Percentiles rank a stretch among this genome's conserved stretches.
Evolutionary conservation across 2,329 filamentous ascomycete species (phyloP).

Genomic region (Colletotrichum noveboracense): DNA sequence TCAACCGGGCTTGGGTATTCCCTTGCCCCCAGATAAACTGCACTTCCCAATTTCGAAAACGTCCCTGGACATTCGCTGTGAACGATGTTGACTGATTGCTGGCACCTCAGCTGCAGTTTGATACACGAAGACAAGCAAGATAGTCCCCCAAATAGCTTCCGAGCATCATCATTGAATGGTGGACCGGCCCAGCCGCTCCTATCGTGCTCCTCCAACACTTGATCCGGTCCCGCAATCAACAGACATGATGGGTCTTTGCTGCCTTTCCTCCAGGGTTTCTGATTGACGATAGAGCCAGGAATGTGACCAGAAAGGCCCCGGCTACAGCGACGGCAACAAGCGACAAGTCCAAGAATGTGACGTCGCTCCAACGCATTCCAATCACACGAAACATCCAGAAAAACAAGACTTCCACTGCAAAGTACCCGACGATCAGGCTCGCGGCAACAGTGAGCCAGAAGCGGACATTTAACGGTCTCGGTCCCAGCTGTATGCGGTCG

Average conservation of each 20-base stretch:
- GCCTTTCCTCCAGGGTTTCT: background rate
- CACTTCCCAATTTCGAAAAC: background rate
- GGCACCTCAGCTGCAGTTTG: background rate
- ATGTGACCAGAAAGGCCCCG: background rate
- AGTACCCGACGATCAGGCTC: background rate
- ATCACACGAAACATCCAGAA: background rate
- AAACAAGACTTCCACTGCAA: background rate
- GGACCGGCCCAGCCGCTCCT: background rate
- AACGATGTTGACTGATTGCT: background rate
- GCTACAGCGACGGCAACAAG: background rate
- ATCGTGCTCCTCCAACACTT: background rate
- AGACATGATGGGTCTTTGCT: background rate
- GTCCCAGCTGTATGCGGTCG: background rate
- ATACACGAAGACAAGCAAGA: background rate
- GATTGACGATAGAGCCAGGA: background rate
- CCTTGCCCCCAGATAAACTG: background rate
- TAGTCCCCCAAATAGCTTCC: background rate
- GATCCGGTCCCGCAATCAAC: background rate
- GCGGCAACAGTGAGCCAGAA: background rate
- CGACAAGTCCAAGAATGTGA: background rate
- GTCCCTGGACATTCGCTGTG: background rate
- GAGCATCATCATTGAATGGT: background rate
- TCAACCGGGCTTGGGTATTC: background rate
- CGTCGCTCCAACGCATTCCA: background rate
- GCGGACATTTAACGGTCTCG: background rate